phyloP scores from a whole-genome alignment of 805 yeast genomes.

The Kuraishia capsulata region DNA sequence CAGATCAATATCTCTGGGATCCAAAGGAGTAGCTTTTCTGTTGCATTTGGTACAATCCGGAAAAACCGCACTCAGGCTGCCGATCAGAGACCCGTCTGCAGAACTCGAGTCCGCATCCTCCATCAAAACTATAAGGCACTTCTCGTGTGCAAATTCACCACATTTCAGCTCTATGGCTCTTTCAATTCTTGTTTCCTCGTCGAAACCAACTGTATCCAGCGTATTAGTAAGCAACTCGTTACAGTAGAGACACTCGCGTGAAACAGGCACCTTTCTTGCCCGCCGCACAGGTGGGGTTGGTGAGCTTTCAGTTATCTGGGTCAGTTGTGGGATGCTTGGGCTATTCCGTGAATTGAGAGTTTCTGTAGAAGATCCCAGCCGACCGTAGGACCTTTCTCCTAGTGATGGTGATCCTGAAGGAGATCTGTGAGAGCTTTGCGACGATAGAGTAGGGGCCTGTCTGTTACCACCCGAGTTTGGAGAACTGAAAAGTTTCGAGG shows the following conservation, averaged over 20 bases:
- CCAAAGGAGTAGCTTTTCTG: slow-evolving; percentile 14
- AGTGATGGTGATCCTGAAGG: background rate
- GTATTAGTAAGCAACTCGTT: slow-evolving; percentile 38
- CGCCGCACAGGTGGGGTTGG: no score
- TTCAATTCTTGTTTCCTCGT: no score
- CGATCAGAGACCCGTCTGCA: slow-evolving; percentile 2
- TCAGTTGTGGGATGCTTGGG: no score
- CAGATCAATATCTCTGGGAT: slow-evolving; percentile 9
- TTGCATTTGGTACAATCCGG: slow-evolving; percentile 18
- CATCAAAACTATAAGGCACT: slow-evolving; percentile 38
- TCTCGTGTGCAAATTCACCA: slow-evolving; percentile 49
- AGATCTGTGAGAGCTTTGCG: background rate
- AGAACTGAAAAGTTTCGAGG: background rate
- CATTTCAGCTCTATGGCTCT: slow-evolving; percentile 40
- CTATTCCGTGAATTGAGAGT: no score
- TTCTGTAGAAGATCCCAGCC: background rate
- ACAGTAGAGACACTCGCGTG: slow-evolving; percentile 27
- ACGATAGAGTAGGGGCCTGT: background rate
- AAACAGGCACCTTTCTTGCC: background rate
- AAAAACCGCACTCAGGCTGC: slow-evolving; percentile 8
- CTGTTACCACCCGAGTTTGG: background rate
- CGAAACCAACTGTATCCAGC: slow-evolving; percentile 11
- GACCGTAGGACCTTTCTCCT: background rate
- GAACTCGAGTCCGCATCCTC: slow-evolving; percentile 8
- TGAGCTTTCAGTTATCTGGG: no score